Evolutionary conservation across 177 flowering plant species (phyloP).

Genomic region (Vitis hybrid): DNA sequence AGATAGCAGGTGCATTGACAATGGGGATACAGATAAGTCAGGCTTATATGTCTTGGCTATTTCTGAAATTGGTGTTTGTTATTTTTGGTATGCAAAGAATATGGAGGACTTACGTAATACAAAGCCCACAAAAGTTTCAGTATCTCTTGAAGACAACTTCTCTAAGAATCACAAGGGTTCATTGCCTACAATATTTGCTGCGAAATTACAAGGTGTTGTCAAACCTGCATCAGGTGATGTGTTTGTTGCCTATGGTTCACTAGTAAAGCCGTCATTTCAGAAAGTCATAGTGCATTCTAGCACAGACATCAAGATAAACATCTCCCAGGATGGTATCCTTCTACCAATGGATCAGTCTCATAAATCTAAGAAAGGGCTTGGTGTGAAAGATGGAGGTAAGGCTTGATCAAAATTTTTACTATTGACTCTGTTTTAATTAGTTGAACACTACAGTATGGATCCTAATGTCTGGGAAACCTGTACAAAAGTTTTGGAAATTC

Average conservation of each 20-base stretch:
- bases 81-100: conserved; percentile 73
- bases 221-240: conserved; percentile 48
- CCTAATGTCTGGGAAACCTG: background rate
- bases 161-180: conserved; percentile 41
- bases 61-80: conserved; percentile 79
- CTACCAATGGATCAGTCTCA: conserved; percentile 51
- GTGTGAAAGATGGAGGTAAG: conserved; percentile 49
- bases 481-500: background rate
- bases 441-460: background rate
- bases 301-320: conserved; percentile 45
- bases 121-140: conserved; percentile 67
- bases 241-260: conserved; percentile 71
- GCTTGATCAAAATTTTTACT: background rate
- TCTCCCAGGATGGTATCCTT: conserved; percentile 63
- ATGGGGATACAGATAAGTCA: conserved; percentile 25
- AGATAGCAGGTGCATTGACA: conserved; percentile 44
- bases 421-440: background rate
- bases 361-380: conserved; percentile 43
- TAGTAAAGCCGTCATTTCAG: conserved; percentile 82
- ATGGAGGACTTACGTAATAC: conserved; percentile 56
- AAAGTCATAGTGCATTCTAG: conserved; percentile 66
- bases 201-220: conserved; percentile 51
- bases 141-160: conserved; percentile 32
- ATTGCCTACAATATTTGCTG: conserved; percentile 62
- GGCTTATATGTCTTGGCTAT: conserved; percentile 75